These are phyloP conservation scores for Fraxinus nigra DNA, from an alignment of 305 asterid genomes.

Conservation along the genomic window DNA sequence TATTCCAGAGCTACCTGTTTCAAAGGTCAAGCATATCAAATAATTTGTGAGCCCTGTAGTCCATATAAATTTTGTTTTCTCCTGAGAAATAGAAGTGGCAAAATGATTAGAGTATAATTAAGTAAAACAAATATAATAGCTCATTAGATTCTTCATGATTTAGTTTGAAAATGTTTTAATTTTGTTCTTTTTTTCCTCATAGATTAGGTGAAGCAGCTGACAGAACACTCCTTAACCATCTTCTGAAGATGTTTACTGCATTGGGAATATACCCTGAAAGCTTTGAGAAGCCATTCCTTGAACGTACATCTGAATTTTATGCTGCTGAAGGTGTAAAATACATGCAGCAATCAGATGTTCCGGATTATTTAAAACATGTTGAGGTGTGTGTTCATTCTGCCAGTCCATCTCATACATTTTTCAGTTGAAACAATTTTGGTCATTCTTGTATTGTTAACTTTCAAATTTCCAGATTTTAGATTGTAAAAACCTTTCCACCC, in stretches of 20 bases:
- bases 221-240: slow-evolving; percentile 80
- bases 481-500: not conserved
- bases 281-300: slow-evolving; percentile 96
- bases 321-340: slow-evolving; percentile 95
- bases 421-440: not conserved
- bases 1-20: not conserved
- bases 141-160: not conserved
- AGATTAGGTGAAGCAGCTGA: no score
- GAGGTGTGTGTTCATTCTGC: slow-evolving; percentile 56
- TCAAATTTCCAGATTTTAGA: not conserved
- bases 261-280: slow-evolving; percentile 89
- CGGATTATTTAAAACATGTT: slow-evolving; percentile 85
- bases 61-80: not conserved
- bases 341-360: slow-evolving; percentile 96
- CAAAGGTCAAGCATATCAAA: not conserved
- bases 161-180: not conserved
- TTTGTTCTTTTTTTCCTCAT: no score
- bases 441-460: not conserved
- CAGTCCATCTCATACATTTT: not conserved
- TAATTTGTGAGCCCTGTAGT: not conserved
- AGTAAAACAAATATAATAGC: not conserved
- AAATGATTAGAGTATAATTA: not conserved
- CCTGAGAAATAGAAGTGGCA: not conserved
- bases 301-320: slow-evolving; percentile 89
- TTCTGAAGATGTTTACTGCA: slow-evolving; percentile 96